phyloP scores from a whole-genome alignment of 2,329 filamentous ascomycete genomes.

The Karstenula rhodostoma region DNA sequence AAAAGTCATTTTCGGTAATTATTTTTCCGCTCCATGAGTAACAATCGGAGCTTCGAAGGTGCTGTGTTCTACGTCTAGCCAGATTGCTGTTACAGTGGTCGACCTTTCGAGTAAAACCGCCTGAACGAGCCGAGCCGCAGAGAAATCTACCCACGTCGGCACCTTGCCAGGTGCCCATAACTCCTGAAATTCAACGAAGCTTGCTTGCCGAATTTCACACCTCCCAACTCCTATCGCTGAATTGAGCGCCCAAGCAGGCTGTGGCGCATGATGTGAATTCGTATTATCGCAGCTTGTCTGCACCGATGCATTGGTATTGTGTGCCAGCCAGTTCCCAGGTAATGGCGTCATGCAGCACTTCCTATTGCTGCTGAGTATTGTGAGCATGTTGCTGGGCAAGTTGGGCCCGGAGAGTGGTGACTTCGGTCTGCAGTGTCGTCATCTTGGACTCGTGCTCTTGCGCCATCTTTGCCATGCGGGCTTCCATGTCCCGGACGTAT shows the following conservation, averaged over 20 bases:
- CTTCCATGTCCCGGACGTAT: constrained; percentile 76
- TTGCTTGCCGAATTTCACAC: constrained; percentile 5
- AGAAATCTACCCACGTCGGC: not conserved
- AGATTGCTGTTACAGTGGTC: not conserved
- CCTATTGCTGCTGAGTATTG: constrained; percentile 18
- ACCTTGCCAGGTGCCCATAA: constrained; percentile 1
- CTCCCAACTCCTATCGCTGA: constrained; percentile 15
- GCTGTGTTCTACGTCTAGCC: not conserved
- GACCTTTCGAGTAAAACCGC: not conserved
- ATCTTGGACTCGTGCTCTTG: constrained; percentile 59
- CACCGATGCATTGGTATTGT: constrained; percentile 11
- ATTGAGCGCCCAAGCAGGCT: constrained; percentile 9
- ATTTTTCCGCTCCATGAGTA: not conserved
- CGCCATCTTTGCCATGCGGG: constrained; percentile 54
- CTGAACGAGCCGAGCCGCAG: not conserved
- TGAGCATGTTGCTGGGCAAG: constrained; percentile 45
- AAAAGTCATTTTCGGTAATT: not conserved
- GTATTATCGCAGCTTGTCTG: constrained; percentile 8
- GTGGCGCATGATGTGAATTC: constrained; percentile 16
- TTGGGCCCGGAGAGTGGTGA: constrained; percentile 49
- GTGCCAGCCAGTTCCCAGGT: not conserved
- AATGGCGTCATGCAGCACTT: not conserved
- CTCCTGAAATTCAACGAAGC: constrained; percentile 20
- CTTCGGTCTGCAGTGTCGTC: constrained; percentile 54
- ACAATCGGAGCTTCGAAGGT: not conserved